Base-by-base conservation (phyloP, 352 stramenopile species). In the Globisporangium abappressorium region DNA sequence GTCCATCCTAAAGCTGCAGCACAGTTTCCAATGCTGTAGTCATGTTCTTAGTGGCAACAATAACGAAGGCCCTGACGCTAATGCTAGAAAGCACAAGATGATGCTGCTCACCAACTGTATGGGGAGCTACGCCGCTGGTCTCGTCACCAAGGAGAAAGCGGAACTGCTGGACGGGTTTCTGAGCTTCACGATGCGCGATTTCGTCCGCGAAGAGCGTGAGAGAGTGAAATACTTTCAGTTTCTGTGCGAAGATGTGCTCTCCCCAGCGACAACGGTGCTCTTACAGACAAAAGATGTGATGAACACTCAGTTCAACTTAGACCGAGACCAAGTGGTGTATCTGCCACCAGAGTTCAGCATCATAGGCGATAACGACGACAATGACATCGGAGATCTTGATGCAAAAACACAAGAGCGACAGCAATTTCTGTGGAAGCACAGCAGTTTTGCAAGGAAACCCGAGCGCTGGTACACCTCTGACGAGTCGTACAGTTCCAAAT, bases 141-240 rank as follows among this genome's bases (percentile, higher is more conserved):
- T 59, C 9, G 0, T 36, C 54, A 41, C 54, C 15, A 20, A 33
- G 11, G 54, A 59, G 22, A 59, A 59, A 59, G 18, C 11, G 3
- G 54, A 20, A 12, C 26, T 59, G 26, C 54, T 59, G 22, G 18
- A 22, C 3, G 28, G 54, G 0, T 59, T 59, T 36, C 5, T 59
- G 12, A 59, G 54, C 54, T 20, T 11, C 7, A 41, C 22, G 3
- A 11, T 41, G 22, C 26, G 30, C 2, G 54, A 33, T 18, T 22
- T 59, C 54, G 26, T 24, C 14, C 12, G 26, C 22, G 54, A 59
- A 2, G 22, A 59, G 20, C 26, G 54, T n/a, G 54, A 59, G 24
- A 26, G 24, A 36, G 54, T 59, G 22, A 59, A 22, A 30, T 59
- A 59, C 54, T 18, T 59, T 15, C 53, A 57, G 28, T 57, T 57